phyloP scores from a whole-genome alignment of 2,329 filamentous ascomycete genomes.

The Lanzia echinophila region DNA sequence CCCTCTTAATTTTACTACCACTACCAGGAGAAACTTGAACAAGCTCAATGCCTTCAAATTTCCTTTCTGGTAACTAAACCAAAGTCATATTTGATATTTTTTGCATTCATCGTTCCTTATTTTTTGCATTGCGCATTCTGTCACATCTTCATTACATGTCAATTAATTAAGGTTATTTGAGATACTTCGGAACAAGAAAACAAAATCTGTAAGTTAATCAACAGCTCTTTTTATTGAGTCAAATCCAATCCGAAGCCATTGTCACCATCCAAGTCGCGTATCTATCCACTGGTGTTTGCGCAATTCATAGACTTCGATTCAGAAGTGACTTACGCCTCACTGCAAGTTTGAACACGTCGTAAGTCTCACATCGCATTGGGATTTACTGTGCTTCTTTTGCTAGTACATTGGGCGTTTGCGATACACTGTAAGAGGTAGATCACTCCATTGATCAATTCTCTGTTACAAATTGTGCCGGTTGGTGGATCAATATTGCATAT shows the following conservation, averaged over 20 bases:
- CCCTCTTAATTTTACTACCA: conserved; percentile 8
- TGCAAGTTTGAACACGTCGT: conserved; percentile 9
- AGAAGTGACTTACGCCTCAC: background rate
- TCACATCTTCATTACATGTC: background rate
- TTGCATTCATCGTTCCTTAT: conserved; percentile 5
- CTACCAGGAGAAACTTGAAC: background rate
- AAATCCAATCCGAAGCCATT: background rate
- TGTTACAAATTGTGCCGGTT: conserved; percentile 5
- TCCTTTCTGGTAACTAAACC: background rate
- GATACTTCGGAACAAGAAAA: background rate
- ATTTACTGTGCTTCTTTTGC: conserved; percentile 1
- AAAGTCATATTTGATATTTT: background rate
- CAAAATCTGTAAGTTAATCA: background rate
- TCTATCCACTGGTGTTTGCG: conserved; percentile 1
- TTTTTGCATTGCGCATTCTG: conserved; percentile 4
- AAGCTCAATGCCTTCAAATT: conserved; percentile 9
- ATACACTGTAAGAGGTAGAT: background rate
- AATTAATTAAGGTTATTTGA: background rate
- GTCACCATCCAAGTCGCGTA: conserved; percentile 2
- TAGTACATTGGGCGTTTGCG: conserved; percentile 1
- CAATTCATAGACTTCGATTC: background rate
- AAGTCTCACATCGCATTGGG: conserved; percentile 6
- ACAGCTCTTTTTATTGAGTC: conserved; percentile 1
- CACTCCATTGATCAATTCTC: conserved; percentile 2
- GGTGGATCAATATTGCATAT: conserved; percentile 6